Conservation (phyloP, 75 land plant species). For the Pinus tabuliformis region DNA sequence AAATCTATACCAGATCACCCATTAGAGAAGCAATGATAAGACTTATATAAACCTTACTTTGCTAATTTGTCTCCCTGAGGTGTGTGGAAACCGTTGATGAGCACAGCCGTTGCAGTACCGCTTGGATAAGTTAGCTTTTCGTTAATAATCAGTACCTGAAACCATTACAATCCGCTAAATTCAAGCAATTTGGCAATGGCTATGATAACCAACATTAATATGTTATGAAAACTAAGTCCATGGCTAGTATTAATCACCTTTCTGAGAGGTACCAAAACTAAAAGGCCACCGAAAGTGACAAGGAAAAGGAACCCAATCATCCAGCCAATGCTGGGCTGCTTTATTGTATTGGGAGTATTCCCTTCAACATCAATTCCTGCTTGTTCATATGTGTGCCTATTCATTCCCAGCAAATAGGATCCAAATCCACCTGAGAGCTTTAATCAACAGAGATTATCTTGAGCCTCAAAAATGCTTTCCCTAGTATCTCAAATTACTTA, state of each 20-base stretch:
- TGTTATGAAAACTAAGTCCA: not conserved
- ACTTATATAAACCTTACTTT: slow-evolving; percentile 17
- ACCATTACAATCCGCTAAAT: not conserved
- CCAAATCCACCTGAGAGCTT: slow-evolving; percentile 80
- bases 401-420: slow-evolving; percentile 76
- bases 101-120: slow-evolving; percentile 92
- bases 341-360: slow-evolving; percentile 53
- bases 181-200: not conserved
- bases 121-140: slow-evolving; percentile 86
- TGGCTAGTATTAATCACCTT: slow-evolving; percentile 40
- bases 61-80: slow-evolving; percentile 64
- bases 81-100: slow-evolving; percentile 92
- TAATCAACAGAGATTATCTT: no score
- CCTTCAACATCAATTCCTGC: slow-evolving; percentile 59
- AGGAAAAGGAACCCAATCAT: slow-evolving; percentile 77
- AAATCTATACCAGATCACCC: no score
- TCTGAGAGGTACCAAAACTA: slow-evolving; percentile 83
- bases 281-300: slow-evolving; percentile 74
- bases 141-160: slow-evolving; percentile 86
- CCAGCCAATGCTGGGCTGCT: slow-evolving; percentile 83
- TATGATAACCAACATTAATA: not conserved
- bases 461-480: no score
- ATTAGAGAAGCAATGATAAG: no score
- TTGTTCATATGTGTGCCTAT: slow-evolving; percentile 63
- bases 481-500: no score